Evolutionary conservation across 805 yeast species (phyloP).

Genomic region (Saccharomycopsis fibuligera): DNA sequence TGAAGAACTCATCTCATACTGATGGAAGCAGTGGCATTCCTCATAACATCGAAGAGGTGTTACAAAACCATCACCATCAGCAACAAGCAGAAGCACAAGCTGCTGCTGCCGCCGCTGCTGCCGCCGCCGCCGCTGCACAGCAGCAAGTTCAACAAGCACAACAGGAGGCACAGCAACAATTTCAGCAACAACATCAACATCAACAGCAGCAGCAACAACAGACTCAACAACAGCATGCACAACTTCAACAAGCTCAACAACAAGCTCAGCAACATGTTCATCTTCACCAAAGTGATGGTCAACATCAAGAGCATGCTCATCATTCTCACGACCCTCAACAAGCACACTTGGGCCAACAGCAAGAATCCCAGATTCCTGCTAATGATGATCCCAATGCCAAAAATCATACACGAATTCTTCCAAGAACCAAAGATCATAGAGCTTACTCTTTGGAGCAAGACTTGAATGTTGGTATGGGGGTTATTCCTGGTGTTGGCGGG

Average conservation of each 20-base stretch:
- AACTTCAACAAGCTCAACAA: background rate
- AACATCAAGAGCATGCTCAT: background rate
- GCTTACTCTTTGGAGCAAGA: background rate
- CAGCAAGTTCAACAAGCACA: background rate
- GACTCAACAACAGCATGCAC: background rate
- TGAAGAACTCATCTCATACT: background rate
- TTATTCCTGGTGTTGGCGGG: background rate
- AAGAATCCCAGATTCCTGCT: no score
- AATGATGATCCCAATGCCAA: background rate
- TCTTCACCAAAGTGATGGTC: background rate
- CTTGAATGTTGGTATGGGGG: background rate
- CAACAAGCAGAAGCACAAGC: constrained; percentile 5
- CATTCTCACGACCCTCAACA: no score
- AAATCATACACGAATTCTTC: background rate
- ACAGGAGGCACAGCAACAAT: background rate
- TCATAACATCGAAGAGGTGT: constrained; percentile 5
- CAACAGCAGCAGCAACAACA: background rate
- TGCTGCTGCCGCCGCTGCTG: constrained; percentile 2
- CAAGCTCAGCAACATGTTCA: background rate
- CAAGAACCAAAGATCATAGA: background rate
- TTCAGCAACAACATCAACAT: background rate
- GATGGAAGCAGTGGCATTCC: background rate
- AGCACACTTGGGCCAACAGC: no score
- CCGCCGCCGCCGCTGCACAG: constrained; percentile 7
- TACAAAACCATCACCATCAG: constrained; percentile 1